Evolutionary conservation across 2,329 filamentous ascomycete genomes (phyloP).

Genomic region (Ceratocystis destructans): DNA sequence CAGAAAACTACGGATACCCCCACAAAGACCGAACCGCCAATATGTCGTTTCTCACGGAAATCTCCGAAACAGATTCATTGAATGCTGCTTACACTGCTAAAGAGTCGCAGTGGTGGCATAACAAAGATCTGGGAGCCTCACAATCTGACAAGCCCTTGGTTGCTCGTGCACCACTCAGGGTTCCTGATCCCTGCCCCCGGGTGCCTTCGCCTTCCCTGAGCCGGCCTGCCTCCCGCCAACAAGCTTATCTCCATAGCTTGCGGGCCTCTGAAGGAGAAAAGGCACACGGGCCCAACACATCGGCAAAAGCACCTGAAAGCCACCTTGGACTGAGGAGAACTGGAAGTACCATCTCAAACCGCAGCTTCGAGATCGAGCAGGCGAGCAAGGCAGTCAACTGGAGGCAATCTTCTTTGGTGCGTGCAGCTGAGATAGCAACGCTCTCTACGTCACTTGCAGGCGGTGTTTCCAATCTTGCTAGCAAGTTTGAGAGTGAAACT

Average conservation of each 20-base stretch:
- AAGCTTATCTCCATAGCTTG: conserved; percentile 11
- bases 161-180: conserved; percentile 1
- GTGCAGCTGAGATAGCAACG: conserved; percentile 21
- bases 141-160: conserved; percentile 5
- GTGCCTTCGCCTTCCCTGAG: conserved; percentile 7
- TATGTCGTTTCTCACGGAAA: conserved; percentile 14
- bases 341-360: conserved; percentile 10
- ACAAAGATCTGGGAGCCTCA: conserved; percentile 1
- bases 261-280: conserved; percentile 10
- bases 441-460: conserved; percentile 24
- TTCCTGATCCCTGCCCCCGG: conserved; percentile 8
- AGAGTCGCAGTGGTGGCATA: conserved; percentile 14
- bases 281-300: not conserved
- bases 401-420: conserved; percentile 12
- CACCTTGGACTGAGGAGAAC: conserved; percentile 8
- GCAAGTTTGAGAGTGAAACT: conserved; percentile 25
- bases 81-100: conserved; percentile 1
- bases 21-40: conserved; percentile 5
- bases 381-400: conserved; percentile 8
- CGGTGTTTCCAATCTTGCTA: conserved; percentile 27
- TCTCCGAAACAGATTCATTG: conserved; percentile 13
- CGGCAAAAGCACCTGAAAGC: not conserved
- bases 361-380: conserved; percentile 15
- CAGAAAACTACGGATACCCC: conserved; percentile 1
- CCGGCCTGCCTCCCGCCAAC: conserved; percentile 10